These are phyloP conservation scores for Hericium coralloides DNA, from an alignment of 768 basidiomycete genomes.

Conservation along the genomic window DNA sequence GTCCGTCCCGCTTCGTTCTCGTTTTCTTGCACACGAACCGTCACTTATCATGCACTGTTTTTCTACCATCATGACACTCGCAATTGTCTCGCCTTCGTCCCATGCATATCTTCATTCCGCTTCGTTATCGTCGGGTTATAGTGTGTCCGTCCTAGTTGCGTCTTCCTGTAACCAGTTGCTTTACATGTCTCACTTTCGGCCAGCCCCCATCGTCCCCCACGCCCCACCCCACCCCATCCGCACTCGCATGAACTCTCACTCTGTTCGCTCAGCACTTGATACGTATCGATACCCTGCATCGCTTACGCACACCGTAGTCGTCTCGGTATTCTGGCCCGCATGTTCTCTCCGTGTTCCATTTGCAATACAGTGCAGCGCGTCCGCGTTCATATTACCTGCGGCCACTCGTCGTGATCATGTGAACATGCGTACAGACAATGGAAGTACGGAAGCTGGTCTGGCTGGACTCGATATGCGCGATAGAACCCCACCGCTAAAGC, in stretches of 20 bases:
- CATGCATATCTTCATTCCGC: background rate
- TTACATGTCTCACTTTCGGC: background rate
- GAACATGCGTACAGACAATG: no score
- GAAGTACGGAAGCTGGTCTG: no score
- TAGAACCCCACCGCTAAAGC: no score
- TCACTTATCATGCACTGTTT: constrained; percentile 1
- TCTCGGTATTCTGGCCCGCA: background rate
- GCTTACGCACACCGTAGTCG: background rate
- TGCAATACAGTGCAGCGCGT: background rate
- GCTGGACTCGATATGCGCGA: no score
- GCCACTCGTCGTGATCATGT: no score
- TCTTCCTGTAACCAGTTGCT: background rate
- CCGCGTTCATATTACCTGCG: background rate
- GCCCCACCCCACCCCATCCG: background rate
- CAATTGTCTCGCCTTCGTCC: constrained; percentile 1
- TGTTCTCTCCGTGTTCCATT: background rate
- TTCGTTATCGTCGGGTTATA: constrained; percentile 1
- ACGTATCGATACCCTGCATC: background rate
- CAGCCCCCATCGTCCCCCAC: background rate
- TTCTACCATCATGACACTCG: constrained; percentile 4
- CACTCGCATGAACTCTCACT: background rate
- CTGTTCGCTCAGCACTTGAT: background rate
- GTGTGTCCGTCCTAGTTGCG: background rate
- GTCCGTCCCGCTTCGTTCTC: background rate
- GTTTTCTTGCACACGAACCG: constrained; percentile 1